phyloP scores from a whole-genome alignment of 176 grass and related monocot genomes.

The Juncus effusus region DNA sequence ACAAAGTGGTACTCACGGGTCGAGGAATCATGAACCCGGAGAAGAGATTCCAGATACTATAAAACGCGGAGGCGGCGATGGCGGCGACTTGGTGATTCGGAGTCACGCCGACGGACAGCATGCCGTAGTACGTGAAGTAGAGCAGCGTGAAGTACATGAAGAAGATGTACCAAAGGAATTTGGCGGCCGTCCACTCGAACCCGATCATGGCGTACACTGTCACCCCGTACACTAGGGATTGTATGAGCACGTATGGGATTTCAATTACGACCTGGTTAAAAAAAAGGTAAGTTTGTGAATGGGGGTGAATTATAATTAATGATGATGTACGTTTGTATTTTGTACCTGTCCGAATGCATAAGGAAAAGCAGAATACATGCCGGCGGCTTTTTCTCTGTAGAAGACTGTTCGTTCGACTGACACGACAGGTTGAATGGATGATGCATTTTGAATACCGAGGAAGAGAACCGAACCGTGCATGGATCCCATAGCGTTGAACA shows the following conservation, averaged over 20 bases:
- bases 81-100: conserved; percentile 65
- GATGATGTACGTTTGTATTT: too few relatives aligned
- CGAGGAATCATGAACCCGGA: conserved; percentile 68
- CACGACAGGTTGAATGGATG: conserved; percentile 79
- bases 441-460: conserved; percentile 58
- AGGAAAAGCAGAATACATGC: conserved; percentile 89
- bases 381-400: conserved; percentile 86
- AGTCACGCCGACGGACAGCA: conserved; percentile 84
- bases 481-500: conserved; percentile 84
- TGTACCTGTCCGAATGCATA: conserved; percentile 96
- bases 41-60: conserved; percentile 78
- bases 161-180: conserved; percentile 90
- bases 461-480: conserved; percentile 76
- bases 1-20: conserved; percentile 38
- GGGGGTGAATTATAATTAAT: not conserved
- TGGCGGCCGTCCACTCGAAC: conserved; percentile 67
- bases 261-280: conserved; percentile 64
- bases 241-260: conserved; percentile 62
- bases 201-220: conserved; percentile 92
- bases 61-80: conserved; percentile 66
- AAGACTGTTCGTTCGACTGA: conserved; percentile 81
- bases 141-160: conserved; percentile 92
- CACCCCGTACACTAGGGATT: conserved; percentile 49
- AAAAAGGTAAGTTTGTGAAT: conserved; percentile 12
- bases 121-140: conserved; percentile 97